Base-by-base conservation (phyloP, 2,329 filamentous ascomycete genomes). In the Juglanconis sp. region DNA sequence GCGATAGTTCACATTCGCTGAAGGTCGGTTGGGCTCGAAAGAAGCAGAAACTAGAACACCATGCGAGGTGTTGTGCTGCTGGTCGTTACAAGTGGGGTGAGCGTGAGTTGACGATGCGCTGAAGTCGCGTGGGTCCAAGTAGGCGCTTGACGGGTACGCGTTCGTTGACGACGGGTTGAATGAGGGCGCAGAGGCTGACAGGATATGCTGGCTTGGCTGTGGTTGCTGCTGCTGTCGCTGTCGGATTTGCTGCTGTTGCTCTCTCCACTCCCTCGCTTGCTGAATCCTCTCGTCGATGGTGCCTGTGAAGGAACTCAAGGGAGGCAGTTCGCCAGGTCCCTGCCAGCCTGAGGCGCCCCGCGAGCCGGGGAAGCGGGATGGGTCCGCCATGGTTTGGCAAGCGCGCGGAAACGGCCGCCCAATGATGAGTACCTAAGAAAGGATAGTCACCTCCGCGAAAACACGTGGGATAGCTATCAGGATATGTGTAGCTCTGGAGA, bases 221-320 rank as follows among this genome's bases (percentile, higher is more conserved):
- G 8, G 3, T 36, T 53, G 51, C 38, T 40, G 32, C 36, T 30
- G 53, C 32, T 17, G 32, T 38, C 9, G 40, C 53, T 38, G 53
- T 8, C 38, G 38, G 4, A 42, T 17, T 30, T 30, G 46, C 24
- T 44, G 17, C 35, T 46, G 49, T 17, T 50, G 56, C 17, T 44
- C 40, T 34, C 56, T 53, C 57, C 61, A 60, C 31, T 51, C 32
- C 24, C 10, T 56, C 35, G 32, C 44, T 5, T 44, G 38, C 30
- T 35, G 44, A 24, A 63, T 38, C 35, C 53, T 57, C 9, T 56
- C 57, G 5, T 56, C 57, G n/a, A 60, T 5, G 30, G 57, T 32
- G 34, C 53, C 53, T 4, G 34, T 24, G 32, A 56, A 63, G 57
- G 34, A 60, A 36, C 2, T 13, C 40, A 63, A 52, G 1, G 57